A percentile compares a stretch with the other conserved stretches of the same genome.
Conservation (phyloP, 371 early-diverging fungal species). For the Mortierella sp. region DNA sequence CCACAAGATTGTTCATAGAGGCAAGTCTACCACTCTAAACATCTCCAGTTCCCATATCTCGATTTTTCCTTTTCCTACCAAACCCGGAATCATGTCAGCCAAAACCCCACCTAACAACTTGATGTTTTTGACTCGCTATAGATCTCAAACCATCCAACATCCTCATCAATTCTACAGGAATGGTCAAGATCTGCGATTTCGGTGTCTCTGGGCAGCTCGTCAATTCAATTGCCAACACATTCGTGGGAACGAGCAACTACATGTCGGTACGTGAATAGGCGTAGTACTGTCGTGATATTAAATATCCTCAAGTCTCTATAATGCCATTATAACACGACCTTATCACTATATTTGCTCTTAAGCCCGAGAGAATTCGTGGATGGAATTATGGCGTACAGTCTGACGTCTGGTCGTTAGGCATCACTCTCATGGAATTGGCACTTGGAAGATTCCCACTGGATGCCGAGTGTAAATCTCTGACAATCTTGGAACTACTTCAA, state of each 20-base stretch:
- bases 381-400: slow-evolving; percentile 91
- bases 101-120: not conserved
- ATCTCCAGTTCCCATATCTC: not conserved
- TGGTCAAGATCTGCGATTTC: slow-evolving; percentile 93
- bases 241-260: slow-evolving; percentile 93
- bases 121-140: slow-evolving; percentile 24
- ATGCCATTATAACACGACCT: not conserved
- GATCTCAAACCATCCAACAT: slow-evolving; percentile 89
- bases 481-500: slow-evolving; percentile 92
- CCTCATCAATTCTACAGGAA: slow-evolving; percentile 81
- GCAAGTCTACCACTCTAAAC: slow-evolving; percentile 40
- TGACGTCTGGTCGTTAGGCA: slow-evolving; percentile 96
- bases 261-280: slow-evolving; percentile 80
- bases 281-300: not conserved
- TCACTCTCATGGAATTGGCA: slow-evolving; percentile 94
- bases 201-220: slow-evolving; percentile 88
- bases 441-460: slow-evolving; percentile 92
- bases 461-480: slow-evolving; percentile 78
- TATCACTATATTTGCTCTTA: not conserved
- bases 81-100: not conserved
- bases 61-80: not conserved
- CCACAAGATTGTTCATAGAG: slow-evolving; percentile 91
- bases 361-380: slow-evolving; percentile 97
- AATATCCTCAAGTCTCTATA: not conserved
- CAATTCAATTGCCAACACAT: slow-evolving; percentile 89